Conservation (phyloP, 164 flowering plant genomes). For the Hamamelis virginiana region DNA sequence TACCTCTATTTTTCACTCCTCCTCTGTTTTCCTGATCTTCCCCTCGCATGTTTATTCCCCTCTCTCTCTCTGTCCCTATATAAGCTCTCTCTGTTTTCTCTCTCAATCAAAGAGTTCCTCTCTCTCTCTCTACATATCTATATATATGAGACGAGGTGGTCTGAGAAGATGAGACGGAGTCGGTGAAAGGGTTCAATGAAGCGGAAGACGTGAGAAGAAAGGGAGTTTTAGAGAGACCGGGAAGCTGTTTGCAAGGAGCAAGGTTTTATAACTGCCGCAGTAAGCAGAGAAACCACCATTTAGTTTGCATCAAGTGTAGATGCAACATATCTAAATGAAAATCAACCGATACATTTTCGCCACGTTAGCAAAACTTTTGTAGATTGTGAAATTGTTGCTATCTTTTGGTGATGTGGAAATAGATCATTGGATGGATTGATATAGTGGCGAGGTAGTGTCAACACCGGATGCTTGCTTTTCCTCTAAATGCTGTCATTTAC, state of each 20-base stretch:
- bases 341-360: neutral
- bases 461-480: neutral
- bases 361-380: neutral
- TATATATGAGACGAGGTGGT: neutral
- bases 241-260: neutral
- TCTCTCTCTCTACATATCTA: neutral
- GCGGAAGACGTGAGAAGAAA: conserved; percentile 1
- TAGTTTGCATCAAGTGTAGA: neutral
- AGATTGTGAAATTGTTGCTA: too few species aligned
- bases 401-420: neutral
- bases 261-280: neutral
- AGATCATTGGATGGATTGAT: neutral
- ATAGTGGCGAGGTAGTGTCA: neutral
- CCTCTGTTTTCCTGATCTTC: conserved; percentile 53
- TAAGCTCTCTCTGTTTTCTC: neutral
- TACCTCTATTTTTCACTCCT: conserved; percentile 29
- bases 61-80: conserved; percentile 3
- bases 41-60: conserved; percentile 19
- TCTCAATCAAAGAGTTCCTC: neutral
- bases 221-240: conserved; percentile 1
- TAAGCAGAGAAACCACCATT: neutral
- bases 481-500: neutral
- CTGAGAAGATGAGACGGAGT: neutral
- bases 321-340: neutral
- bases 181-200: conserved; percentile 13